Evolutionary conservation across 176 grass and related monocot genomes (phyloP), one percentile per base, ranked within the genome.

Genomic region (Poa pratensis): DNA sequence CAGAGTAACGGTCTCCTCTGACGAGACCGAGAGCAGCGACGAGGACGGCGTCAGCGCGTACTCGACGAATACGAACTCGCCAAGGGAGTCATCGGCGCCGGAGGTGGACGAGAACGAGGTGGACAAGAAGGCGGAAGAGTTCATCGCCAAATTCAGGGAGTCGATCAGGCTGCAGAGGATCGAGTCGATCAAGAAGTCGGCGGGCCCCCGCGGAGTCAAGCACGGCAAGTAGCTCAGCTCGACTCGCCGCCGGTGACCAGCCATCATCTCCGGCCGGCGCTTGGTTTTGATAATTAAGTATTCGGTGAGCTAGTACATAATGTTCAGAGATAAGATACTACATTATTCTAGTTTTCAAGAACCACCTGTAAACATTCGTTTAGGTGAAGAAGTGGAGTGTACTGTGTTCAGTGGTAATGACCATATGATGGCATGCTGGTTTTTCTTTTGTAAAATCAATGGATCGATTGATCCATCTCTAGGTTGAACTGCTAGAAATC

Each of bases 51-150:
- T 54, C 16, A 82, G 71, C n/a, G 83, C 78, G 11, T 87, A 90
- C 86, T 87, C 91, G 24, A 87, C 85, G 17, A 81, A 46, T 54
- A 80, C 57, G 18, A 83, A 74, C 64, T 87, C 85, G 55, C 81
- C 85, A 69, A 81, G 30, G 79, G 70, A 90, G 55, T 82, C 77
- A 46, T 35, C 88, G 39, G 45, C 68, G 57, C 76, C 88, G 68
- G 90, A 86, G 81, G 77, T 88, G n/a, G 80, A 92, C 39, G 87
- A 81, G 84, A 96, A 96, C 60, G 96, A 99, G 79, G 96, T 99
- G 51, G 96, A 98, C 63, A 98, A 90, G 88, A 98, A 98, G 81
- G 96, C 96, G 1, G 94, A 94, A 55, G 95, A 97, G 51, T 97
- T 92, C 84, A 94, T 94, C 34, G 88, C 93, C 20, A 88, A 86